A percentile compares a stretch with the other conserved stretches of the same genome.
Evolutionary conservation across 495 filamentous ascomycete species (phyloP).

Genomic region (Parathielavia hyrcaniae): DNA sequence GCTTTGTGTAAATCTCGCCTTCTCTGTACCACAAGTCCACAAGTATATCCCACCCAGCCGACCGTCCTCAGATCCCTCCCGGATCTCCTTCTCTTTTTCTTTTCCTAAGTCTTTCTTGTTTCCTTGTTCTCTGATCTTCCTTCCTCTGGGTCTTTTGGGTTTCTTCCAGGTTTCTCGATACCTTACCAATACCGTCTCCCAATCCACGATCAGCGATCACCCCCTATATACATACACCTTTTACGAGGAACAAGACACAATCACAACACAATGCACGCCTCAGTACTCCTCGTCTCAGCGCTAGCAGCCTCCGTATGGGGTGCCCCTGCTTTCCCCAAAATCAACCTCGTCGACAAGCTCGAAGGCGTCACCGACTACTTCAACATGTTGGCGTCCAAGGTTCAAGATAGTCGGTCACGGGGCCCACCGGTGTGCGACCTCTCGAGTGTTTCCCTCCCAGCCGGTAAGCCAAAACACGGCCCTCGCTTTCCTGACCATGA

Average conservation of each 20-base stretch:
- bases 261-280: conserved; percentile 39
- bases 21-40: conserved; percentile 8
- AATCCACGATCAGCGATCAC: conserved; percentile 13
- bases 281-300: conserved; percentile 41
- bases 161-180: conserved; percentile 30
- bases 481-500: conserved; percentile 16
- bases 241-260: neutral
- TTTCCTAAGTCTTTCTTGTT: conserved; percentile 30
- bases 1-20: conserved; percentile 7
- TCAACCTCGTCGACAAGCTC: conserved; percentile 35
- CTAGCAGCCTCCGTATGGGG: conserved; percentile 44
- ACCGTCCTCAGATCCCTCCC: conserved; percentile 6
- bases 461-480: conserved; percentile 27
- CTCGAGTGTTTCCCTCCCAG: conserved; percentile 41
- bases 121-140: conserved; percentile 21
- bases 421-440: conserved; percentile 47
- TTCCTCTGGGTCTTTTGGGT: conserved; percentile 25
- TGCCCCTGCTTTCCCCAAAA: conserved; percentile 43
- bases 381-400: conserved; percentile 46
- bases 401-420: conserved; percentile 37
- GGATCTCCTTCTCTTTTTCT: conserved; percentile 28
- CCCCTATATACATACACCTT: neutral
- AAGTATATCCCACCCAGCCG: conserved; percentile 21
- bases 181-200: conserved; percentile 4
- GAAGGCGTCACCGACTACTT: conserved; percentile 49